Evolutionary conservation across 768 basidiomycete species (phyloP).

Genomic region (Fistulinella prunicolor): DNA sequence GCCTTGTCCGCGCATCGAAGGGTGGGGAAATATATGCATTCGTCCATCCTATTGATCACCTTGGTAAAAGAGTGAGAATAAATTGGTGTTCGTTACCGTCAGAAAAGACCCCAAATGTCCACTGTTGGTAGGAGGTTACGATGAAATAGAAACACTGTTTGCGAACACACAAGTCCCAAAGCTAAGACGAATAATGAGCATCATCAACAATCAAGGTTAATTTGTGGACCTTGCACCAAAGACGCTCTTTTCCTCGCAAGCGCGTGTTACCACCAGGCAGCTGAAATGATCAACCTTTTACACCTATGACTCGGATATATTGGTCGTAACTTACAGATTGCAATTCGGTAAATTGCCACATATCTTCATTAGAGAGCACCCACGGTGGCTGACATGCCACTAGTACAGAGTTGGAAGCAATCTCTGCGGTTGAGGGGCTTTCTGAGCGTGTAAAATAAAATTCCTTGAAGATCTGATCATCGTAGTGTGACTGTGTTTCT

Average conservation of each 20-base stretch:
- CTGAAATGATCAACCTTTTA: conserved; percentile 13
- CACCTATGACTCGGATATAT: neutral
- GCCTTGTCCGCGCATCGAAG: conserved; percentile 36
- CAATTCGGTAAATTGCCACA: conserved; percentile 50
- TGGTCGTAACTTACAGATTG: conserved; percentile 20
- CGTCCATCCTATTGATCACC: conserved; percentile 44
- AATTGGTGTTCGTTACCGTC: conserved; percentile 35
- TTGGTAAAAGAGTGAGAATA: neutral
- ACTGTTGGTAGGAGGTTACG: conserved; percentile 56
- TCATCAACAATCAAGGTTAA: neutral
- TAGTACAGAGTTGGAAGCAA: conserved; percentile 38
- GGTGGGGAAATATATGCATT: conserved; percentile 50
- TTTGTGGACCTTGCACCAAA: conserved; percentile 57
- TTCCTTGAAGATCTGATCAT: conserved; percentile 42
- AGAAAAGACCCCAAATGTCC: conserved; percentile 64
- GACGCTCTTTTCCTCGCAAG: conserved; percentile 46
- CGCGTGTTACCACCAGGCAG: conserved; percentile 36
- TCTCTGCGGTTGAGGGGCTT: conserved; percentile 21
- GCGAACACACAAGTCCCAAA: conserved; percentile 54
- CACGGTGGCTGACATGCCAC: conserved; percentile 62
- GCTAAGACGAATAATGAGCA: conserved; percentile 21
- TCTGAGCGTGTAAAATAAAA: conserved; percentile 41
- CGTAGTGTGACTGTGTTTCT: conserved; percentile 32
- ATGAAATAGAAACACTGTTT: conserved; percentile 53
- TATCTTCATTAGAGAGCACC: conserved; percentile 52